These are phyloP conservation scores for Sparassis latifolia DNA, from an alignment of 1,284 basidiomycete species.

Conservation along the genomic window DNA sequence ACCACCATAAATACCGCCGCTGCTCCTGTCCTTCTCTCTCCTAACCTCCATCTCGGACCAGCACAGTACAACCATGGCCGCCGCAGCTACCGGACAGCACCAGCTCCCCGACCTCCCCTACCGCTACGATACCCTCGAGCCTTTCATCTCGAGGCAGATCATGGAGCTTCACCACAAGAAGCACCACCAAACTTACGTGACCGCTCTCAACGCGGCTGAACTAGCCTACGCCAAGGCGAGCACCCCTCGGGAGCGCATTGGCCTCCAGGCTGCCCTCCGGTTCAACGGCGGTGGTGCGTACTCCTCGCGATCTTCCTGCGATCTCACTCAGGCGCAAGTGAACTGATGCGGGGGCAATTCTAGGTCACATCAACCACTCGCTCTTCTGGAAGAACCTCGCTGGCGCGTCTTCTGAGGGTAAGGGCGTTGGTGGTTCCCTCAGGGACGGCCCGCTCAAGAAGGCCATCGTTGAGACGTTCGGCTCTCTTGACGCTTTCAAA, in stretches of 20 bases:
- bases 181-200: slow-evolving; percentile 94
- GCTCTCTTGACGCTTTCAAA: slow-evolving; percentile 70
- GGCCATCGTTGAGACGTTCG: slow-evolving; percentile 82
- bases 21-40: background rate
- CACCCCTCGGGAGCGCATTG: slow-evolving; percentile 77
- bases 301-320: background rate
- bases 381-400: slow-evolving; percentile 98
- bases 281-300: slow-evolving; percentile 84
- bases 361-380: slow-evolving; percentile 86
- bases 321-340: background rate
- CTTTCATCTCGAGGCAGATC: slow-evolving; percentile 74
- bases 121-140: slow-evolving; percentile 81
- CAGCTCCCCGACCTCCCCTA: slow-evolving; percentile 88
- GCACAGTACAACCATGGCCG: slow-evolving; percentile 16
- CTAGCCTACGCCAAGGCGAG: slow-evolving; percentile 66
- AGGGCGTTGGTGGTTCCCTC: slow-evolving; percentile 61
- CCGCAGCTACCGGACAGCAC: slow-evolving; percentile 33
- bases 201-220: slow-evolving; percentile 88
- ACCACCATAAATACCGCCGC: background rate
- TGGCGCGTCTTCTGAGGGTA: slow-evolving; percentile 45
- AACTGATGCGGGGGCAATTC: background rate
- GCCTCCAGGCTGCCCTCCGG: slow-evolving; percentile 80
- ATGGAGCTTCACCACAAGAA: slow-evolving; percentile 94
- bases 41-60: background rate
- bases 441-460: slow-evolving; percentile 71